Evolutionary conservation across 169 alveolate species (phyloP).

Genomic region (Plasmodium gallinaceum): DNA sequence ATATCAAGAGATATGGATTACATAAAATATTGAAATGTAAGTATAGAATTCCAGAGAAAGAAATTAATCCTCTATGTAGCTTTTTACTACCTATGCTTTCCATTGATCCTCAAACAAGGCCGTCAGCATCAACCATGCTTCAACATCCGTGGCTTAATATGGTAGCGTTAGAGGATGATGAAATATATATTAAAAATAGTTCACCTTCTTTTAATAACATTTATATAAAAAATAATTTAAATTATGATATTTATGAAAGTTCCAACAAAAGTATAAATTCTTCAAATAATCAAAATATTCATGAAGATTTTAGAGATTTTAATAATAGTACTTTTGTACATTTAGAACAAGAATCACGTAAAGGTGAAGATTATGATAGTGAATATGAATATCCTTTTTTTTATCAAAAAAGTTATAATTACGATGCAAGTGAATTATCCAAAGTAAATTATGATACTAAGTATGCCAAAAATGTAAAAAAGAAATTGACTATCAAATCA

Average conservation of each 20-base stretch:
- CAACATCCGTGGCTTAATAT: conserved; percentile 93
- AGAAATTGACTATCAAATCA: background rate
- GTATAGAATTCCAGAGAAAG: conserved; percentile 88
- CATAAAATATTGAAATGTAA: conserved; percentile 89
- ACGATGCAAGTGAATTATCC: background rate
- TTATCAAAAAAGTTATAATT: conserved; percentile 1
- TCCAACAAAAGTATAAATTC: background rate
- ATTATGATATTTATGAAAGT: conserved; percentile 16
- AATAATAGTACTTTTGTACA: background rate
- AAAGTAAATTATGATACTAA: background rate
- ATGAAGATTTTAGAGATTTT: background rate
- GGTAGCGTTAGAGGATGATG: conserved; percentile 53
- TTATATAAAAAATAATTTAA: conserved; percentile 10
- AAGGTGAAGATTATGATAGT: background rate
- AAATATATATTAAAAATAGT: conserved; percentile 20
- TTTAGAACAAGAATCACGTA: background rate
- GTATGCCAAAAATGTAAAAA: background rate
- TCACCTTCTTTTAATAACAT: conserved; percentile 47
- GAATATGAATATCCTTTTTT: background rate
- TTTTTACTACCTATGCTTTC: conserved; percentile 91
- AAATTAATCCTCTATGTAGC: conserved; percentile 87
- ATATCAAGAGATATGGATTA: conserved; percentile 85
- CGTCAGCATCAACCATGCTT: conserved; percentile 92
- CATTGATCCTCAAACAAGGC: conserved; percentile 92
- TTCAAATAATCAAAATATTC: conserved; percentile 1